Conservation (phyloP, 208 protist genomes). For the Leishmania martiniquensis region DNA sequence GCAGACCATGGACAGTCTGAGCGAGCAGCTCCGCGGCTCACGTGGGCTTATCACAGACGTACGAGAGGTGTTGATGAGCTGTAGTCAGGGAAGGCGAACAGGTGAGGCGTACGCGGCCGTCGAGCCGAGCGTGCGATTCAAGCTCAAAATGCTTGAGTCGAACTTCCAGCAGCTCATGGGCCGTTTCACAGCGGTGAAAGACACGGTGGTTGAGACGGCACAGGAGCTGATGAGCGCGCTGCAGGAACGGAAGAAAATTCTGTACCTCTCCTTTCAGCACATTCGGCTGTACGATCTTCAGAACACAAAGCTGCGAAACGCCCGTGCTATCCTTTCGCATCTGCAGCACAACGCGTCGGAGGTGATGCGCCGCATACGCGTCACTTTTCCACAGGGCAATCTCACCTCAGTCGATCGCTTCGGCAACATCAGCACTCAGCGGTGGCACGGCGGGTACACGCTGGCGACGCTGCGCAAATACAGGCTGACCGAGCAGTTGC, state of each 20-base stretch:
- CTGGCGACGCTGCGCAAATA: constrained; percentile 70
- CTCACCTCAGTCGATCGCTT: constrained; percentile 88
- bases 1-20: constrained; percentile 92
- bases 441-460: constrained; percentile 86
- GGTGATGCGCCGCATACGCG: constrained; percentile 61
- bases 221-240: constrained; percentile 88
- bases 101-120: constrained; percentile 80
- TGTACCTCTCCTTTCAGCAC: constrained; percentile 93
- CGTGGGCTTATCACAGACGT: constrained; percentile 81
- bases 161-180: constrained; percentile 90
- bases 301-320: constrained; percentile 79
- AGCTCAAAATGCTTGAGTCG: constrained; percentile 89
- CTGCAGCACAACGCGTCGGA: constrained; percentile 66
- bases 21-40: constrained; percentile 78
- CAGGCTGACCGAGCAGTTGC: constrained; percentile 29
- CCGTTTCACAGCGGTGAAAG: constrained; percentile 86
- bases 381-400: constrained; percentile 79
- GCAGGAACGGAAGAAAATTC: constrained; percentile 89
- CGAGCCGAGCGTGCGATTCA: constrained; percentile 88
- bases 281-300: constrained; percentile 92
- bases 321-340: constrained; percentile 73
- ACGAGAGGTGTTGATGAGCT: constrained; percentile 61
- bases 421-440: constrained; percentile 83
- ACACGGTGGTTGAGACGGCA: constrained; percentile 83
- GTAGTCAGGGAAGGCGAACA: constrained; percentile 40